Base-by-base conservation (phyloP, 2,329 filamentous ascomycete species). In the Capronia epimyces region DNA sequence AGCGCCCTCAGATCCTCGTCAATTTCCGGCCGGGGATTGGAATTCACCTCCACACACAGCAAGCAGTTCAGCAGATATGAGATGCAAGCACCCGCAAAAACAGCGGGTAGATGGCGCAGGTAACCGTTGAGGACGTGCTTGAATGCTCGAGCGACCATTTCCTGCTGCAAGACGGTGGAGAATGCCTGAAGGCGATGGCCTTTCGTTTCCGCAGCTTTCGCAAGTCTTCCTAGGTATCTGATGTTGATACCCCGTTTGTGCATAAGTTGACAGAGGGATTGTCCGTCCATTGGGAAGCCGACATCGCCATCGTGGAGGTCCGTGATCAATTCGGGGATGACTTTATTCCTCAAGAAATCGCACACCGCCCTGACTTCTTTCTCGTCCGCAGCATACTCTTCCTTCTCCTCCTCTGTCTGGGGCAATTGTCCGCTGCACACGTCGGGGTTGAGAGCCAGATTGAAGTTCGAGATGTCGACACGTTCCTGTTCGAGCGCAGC, bases 201-300 rank as follows among this genome's bases (percentile, higher is more conserved):
- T 61, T 82, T 78, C 53, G 78, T 73, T 59, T 80, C 79, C 61
- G 85, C 82, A 45, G 87, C 76, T 52, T 80, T 75, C 10, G 88
- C 86, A 56, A 98, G 71, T 69, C 83, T 86, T 59, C 93, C 93
- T n/a, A 97, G 78, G 68, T 98, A 98, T 64, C 94, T 82, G 56
- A 97, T 80, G 73, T 98, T 98, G 74, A 98, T 90, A 71, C 93
- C 93, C 36, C 91, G 87, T 77, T 95, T 95, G 75, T 98, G 93
- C 65, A 98, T 77, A 45, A 96, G 80, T 59, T 84, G 83, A 63
- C 86, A 88, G 52, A 98, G 76, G 16, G 91, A 96, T 64, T 87
- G 81, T n/a, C 93, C 93, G 63, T 98, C 94, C 89, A 97, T 96
- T 10, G 93, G 93, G 75, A 97, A 97, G 63, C 91, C 93, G 60